These are phyloP conservation scores for Onygenales sp. DNA, from an alignment of 2,329 filamentous ascomycete genomes.

Conservation along the genomic window DNA sequence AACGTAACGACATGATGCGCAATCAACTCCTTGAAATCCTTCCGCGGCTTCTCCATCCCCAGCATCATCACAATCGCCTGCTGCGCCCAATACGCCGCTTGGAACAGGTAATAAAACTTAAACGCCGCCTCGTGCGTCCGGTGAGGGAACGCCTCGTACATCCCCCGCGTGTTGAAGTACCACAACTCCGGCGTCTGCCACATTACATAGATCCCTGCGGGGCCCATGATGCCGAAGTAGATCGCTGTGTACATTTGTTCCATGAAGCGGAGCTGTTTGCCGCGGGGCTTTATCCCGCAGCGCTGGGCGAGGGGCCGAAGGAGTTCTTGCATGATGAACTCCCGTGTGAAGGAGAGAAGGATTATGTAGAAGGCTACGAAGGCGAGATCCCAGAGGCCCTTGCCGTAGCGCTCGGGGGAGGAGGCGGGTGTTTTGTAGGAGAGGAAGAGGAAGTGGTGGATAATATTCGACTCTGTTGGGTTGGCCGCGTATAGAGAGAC, in stretches of 20 bases:
- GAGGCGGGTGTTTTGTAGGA: conserved; percentile 62
- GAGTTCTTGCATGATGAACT: conserved; percentile 90
- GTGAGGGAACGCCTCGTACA: conserved; percentile 87
- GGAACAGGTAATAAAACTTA: conserved; percentile 93
- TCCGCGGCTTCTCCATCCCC: conserved; percentile 83
- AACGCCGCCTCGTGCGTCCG: conserved; percentile 67
- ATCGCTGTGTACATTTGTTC: conserved; percentile 91
- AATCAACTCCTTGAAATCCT: conserved; percentile 91
- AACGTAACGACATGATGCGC: conserved; percentile 86
- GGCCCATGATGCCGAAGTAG: conserved; percentile 77
- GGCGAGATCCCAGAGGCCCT: conserved; percentile 72
- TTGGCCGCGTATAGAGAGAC: conserved; percentile 62
- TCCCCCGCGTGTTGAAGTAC: conserved; percentile 87
- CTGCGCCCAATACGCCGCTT: conserved; percentile 93
- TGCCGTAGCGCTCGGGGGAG: conserved; percentile 63
- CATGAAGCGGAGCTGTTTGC: conserved; percentile 87
- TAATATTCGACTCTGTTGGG: conserved; percentile 66
- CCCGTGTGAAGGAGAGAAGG: conserved; percentile 83
- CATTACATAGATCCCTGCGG: conserved; percentile 85
- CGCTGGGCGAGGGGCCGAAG: conserved; percentile 65
- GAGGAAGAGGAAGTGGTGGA: conserved; percentile 77
- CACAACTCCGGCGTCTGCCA: conserved; percentile 69
- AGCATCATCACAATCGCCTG: conserved; percentile 81
- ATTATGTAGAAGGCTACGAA: conserved; percentile 86
- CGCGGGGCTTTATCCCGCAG: conserved; percentile 59